A percentile compares a stretch with the other conserved stretches of the same genome.
phyloP scores from a whole-genome alignment of 805 yeast genomes.

The Saitoella complicata region DNA sequence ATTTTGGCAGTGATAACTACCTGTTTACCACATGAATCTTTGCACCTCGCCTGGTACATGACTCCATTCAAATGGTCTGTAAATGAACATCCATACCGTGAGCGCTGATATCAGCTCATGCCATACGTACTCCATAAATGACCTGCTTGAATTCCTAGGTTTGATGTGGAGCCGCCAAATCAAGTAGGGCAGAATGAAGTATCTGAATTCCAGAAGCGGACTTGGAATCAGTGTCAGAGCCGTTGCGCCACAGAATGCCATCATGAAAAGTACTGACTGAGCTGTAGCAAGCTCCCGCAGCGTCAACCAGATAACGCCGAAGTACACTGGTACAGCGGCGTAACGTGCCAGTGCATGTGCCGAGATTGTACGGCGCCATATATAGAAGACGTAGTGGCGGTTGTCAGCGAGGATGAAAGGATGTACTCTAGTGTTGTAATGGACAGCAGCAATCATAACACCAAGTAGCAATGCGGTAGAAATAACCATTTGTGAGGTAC shows the following conservation, averaged over 20 bases:
- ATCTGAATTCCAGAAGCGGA: slow-evolving; percentile 87
- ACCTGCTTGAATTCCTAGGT: slow-evolving; percentile 2
- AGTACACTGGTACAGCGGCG: slow-evolving; percentile 52
- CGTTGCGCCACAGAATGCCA: slow-evolving; percentile 37
- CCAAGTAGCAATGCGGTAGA: too few relatives aligned
- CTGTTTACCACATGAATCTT: slow-evolving; percentile 74
- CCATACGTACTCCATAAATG: slow-evolving; percentile 44
- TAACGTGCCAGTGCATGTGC: slow-evolving; percentile 31
- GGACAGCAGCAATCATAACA: not conserved
- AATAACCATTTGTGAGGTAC: too few relatives aligned
- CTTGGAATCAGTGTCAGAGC: slow-evolving; percentile 61
- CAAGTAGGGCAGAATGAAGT: slow-evolving; percentile 67
- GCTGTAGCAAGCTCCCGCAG: slow-evolving; percentile 16
- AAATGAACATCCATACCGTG: slow-evolving; percentile 40
- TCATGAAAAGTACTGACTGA: slow-evolving; percentile 4
- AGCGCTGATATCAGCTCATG: slow-evolving; percentile 36
- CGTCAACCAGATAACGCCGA: slow-evolving; percentile 27
- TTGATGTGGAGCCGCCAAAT: slow-evolving; percentile 43
- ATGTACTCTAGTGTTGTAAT: slow-evolving; percentile 33
- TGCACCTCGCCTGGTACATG: slow-evolving; percentile 42
- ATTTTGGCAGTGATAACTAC: too few relatives aligned
- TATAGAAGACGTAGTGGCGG: slow-evolving; percentile 80
- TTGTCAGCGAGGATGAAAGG: slow-evolving; percentile 89
- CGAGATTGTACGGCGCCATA: slow-evolving; percentile 52
- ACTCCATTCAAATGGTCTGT: slow-evolving; percentile 51